Evolutionary conservation across 2,329 filamentous ascomycete genomes (phyloP), one percentile per base, ranked within the genome.

Genomic region (Clonostachys sp.): DNA sequence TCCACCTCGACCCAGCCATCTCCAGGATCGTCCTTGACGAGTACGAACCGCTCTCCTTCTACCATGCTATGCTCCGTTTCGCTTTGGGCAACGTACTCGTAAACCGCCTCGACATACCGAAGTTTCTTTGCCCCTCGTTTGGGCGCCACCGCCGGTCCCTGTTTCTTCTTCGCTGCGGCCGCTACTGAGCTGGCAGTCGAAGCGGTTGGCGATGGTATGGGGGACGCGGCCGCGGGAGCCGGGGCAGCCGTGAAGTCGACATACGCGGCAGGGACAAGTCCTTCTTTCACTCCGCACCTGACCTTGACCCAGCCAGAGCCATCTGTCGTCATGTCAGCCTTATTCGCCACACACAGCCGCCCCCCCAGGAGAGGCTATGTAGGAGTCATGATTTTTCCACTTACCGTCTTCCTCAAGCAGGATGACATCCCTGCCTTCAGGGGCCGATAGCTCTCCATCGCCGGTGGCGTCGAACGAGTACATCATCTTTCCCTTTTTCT

Each of bases 1-100:
- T 97, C 94, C 16, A 99, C 94, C 71, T 97, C 94, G 30, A 86
- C 89, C 94, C 94, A 99, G 1, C 94, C 94, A 70, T 97, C 94
- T 2, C 94, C 94, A 0, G 84, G 80, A 61, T 97, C 92, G 48
- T 89, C 84, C 58, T 85, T 91, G 51, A 96, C 83, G 34, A 99
- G 74, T 38, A 99, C 91, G 59, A 99, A 95, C 45, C 84, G 80
- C 67, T 99, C 94, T 1, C 94, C 94, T 66, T 95, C 92, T 1
- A 65, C 64, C 89, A 99, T 99, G 59, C 78, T 90, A 66, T 92
- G 91, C 68, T 99, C 94, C 8, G 83, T 80, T 6, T 95, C 89
- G 55, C 84, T 91, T 58, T 90, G 85, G 16, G 92, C 90, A 45
- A 84, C 77, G 64, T 99, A 99, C 45, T 94, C 89, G 64, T 97